These are phyloP conservation scores for Saccharomycopsis javanensis DNA, from an alignment of 805 yeast species.

Conservation along the genomic window DNA sequence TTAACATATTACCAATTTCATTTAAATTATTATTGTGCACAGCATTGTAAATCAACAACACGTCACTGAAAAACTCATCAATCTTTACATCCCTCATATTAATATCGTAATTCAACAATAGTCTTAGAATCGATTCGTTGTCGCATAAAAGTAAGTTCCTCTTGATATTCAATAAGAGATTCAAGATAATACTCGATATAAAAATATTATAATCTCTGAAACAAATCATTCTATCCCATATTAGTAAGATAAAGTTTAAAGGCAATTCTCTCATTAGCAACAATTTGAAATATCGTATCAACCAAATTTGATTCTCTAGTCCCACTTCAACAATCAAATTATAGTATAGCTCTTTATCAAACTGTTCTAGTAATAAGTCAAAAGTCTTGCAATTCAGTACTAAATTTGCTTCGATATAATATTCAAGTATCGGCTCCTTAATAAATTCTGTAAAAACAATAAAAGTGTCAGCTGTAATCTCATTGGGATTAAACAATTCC, in stretches of 20 bases:
- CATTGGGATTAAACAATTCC: constrained; percentile 28
- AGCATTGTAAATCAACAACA: neutral
- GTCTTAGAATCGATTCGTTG: neutral
- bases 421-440: constrained; percentile 34
- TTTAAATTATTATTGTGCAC: neutral
- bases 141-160: neutral
- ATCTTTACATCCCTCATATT: neutral
- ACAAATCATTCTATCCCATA: constrained; percentile 36
- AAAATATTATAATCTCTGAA: constrained; percentile 23
- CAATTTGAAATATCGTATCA: constrained; percentile 39
- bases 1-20: neutral
- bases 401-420: constrained; percentile 33
- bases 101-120: neutral
- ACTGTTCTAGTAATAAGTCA: constrained; percentile 33
- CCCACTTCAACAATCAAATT: constrained; percentile 33
- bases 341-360: constrained; percentile 39
- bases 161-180: neutral
- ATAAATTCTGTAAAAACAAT: constrained; percentile 37
- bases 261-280: constrained; percentile 39
- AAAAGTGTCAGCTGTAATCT: constrained; percentile 34
- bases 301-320: constrained; percentile 43
- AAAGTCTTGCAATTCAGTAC: constrained; percentile 37
- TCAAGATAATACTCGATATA: constrained; percentile 3
- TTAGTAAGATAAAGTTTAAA: constrained; percentile 26
- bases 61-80: neutral